phyloP scores from a whole-genome alignment of 257 asterid genomes.

The Ilex asprella region DNA sequence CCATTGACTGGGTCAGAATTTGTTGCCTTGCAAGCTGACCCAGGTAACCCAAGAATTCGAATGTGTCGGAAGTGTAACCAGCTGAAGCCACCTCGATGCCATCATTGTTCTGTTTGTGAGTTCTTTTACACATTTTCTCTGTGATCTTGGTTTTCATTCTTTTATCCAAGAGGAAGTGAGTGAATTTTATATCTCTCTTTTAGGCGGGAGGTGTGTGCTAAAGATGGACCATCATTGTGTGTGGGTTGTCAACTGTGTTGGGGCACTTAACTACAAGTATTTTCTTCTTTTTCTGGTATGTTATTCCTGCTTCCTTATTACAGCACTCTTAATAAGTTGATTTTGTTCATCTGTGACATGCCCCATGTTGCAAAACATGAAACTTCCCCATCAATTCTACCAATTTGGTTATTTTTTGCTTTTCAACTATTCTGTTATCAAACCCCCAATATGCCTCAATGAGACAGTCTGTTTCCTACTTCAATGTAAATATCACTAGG shows the following conservation, averaged over 20 bases:
- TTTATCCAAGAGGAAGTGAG: slow-evolving; percentile 13
- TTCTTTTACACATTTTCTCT: slow-evolving; percentile 21
- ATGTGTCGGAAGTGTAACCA: slow-evolving; percentile 92
- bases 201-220: slow-evolving; percentile 93
- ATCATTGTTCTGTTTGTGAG: slow-evolving; percentile 99
- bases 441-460: no score
- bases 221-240: slow-evolving; percentile 99
- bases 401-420: no score
- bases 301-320: background rate
- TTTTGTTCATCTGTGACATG: background rate
- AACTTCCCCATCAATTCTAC: no score
- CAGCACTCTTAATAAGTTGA: background rate
- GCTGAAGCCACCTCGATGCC: slow-evolving; percentile 97
- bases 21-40: slow-evolving; percentile 32
- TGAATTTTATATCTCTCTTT: slow-evolving; percentile 10
- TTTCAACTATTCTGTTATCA: no score
- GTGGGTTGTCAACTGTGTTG: slow-evolving; percentile 98
- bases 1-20: slow-evolving; percentile 65
- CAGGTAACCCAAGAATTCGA: slow-evolving; percentile 50
- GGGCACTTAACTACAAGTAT: slow-evolving; percentile 93
- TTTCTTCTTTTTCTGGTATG: slow-evolving; percentile 96
- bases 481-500: no score
- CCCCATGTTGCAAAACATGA: background rate
- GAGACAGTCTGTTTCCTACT: no score
- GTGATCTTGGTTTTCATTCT: slow-evolving; percentile 11